Percentiles rank a stretch among this genome's conserved stretches.
These are phyloP conservation scores for Lycium barbarum DNA, from an alignment of 257 asterid species.

Conservation along the genomic window DNA sequence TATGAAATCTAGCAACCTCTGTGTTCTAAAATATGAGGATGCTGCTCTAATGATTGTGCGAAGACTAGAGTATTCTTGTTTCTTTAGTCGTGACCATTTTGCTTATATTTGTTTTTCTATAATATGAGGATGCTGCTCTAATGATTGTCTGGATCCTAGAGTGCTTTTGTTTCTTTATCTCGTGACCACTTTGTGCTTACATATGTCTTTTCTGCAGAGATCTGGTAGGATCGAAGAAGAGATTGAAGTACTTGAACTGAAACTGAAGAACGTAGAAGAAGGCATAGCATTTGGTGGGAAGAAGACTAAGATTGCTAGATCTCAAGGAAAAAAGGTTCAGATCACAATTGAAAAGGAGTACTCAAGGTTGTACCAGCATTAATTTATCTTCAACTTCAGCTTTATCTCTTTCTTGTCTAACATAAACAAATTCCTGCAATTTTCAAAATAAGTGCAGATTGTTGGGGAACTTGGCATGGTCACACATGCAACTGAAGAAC, in stretches of 20 bases:
- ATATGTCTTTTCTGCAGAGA: slow-evolving; percentile 53
- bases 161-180: not conserved
- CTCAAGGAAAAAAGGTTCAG: slow-evolving; percentile 82
- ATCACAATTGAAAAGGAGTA: slow-evolving; percentile 85
- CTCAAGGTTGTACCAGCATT: slow-evolving; percentile 55
- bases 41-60: not conserved
- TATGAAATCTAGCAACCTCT: not conserved
- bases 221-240: slow-evolving; percentile 82
- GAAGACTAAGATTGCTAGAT: slow-evolving; percentile 79
- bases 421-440: not conserved
- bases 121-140: slow-evolving; percentile 31
- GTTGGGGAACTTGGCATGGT: slow-evolving; percentile 97
- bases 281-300: slow-evolving; percentile 74
- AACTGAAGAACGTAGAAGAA: slow-evolving; percentile 75
- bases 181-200: not conserved
- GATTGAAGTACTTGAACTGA: slow-evolving; percentile 64
- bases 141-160: not conserved
- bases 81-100: not conserved
- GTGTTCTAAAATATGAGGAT: not conserved
- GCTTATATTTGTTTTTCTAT: slow-evolving; percentile 33
- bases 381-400: not conserved
- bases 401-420: slow-evolving; percentile 13
- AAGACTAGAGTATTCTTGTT: not conserved
- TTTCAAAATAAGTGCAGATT: slow-evolving; percentile 51
- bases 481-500: slow-evolving; percentile 73